Evolutionary conservation across 768 basidiomycete species (phyloP).

Genomic region (Albatrellus ellisii): DNA sequence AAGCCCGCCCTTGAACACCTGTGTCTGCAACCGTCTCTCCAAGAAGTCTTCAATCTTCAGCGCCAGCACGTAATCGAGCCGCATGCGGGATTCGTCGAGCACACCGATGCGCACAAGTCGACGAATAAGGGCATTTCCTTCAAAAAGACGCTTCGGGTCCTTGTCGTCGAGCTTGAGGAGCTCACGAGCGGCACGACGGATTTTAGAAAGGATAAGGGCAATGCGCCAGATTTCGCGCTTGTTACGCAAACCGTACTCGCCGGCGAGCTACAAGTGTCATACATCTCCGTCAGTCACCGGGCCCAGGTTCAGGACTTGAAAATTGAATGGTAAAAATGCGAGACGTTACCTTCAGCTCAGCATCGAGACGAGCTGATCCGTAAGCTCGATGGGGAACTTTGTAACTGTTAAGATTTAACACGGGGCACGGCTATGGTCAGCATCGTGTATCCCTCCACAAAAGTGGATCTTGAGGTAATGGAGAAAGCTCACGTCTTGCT

Average conservation of each 20-base stretch:
- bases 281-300: not conserved
- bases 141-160: slow-evolving; percentile 99
- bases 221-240: slow-evolving; percentile 99
- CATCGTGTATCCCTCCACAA: slow-evolving; percentile 48
- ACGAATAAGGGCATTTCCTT: slow-evolving; percentile 92
- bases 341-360: slow-evolving; percentile 99
- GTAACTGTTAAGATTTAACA: slow-evolving; percentile 51
- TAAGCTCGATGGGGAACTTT: slow-evolving; percentile 98
- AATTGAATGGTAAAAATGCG: too few species aligned
- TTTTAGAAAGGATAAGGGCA: slow-evolving; percentile 95
- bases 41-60: slow-evolving; percentile 99
- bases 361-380: slow-evolving; percentile 96
- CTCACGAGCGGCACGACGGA: slow-evolving; percentile 99
- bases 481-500: slow-evolving; percentile 77
- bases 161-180: slow-evolving; percentile 99
- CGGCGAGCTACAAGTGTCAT: slow-evolving; percentile 61
- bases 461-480: slow-evolving; percentile 49
- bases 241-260: slow-evolving; percentile 99
- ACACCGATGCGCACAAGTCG: slow-evolving; percentile 99
- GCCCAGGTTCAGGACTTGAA: not conserved
- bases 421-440: slow-evolving; percentile 59
- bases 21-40: slow-evolving; percentile 97
- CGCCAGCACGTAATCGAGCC: slow-evolving; percentile 99
- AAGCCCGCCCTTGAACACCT: slow-evolving; percentile 98
- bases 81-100: slow-evolving; percentile 97